Base-by-base conservation (phyloP, 116 monocot species). In the Zostera marina region DNA sequence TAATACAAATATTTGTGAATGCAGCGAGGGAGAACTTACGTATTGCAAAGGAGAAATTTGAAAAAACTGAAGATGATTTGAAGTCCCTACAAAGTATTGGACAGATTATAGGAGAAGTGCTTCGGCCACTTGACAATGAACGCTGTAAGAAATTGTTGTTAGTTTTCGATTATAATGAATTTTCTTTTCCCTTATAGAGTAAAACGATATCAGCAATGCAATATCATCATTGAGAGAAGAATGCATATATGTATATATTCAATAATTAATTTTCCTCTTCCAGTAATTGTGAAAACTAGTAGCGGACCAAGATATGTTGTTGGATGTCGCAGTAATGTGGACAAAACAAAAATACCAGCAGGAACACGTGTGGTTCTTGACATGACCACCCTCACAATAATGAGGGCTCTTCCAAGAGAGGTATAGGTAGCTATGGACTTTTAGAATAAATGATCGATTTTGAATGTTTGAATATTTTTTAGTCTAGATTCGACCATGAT, bases 301-400 rank as follows among this genome's bases (percentile, higher is more conserved):
- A 98, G 98, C 58, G 98, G 98, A 8, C 98, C 90, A 19, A 83
- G 98, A 58, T 98, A 98, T 78, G 98, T 98, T 44, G 98, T 98
- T 66, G 98, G 90, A 44, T 98, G 98, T 69, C 80, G 98, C 32
- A 98, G 83, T 54, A 90, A 98, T 67, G 98, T 94, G 49, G 90
- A 90, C 53, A 82, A 85, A 65, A 79, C 85, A 64, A 90, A 86
- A 53, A 64, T 90, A 44, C 83, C 76, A 64, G 70, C 98, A 69
- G 98, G 98, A 52, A 90, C 98, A 41, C 78, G 98, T 58, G 85
- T 98, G 16, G 98, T 98, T 53, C 89, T 98, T 64, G 98, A 98
- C 65, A 98, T 98, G 90, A 98, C 98, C 16, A 98, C 98, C 11
- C 83, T 98, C 41, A 98, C 98, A 48, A 98, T 98, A 48, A 98